phyloP scores from a whole-genome alignment of 805 yeast genomes.

The Suhomyces canberraensis region DNA sequence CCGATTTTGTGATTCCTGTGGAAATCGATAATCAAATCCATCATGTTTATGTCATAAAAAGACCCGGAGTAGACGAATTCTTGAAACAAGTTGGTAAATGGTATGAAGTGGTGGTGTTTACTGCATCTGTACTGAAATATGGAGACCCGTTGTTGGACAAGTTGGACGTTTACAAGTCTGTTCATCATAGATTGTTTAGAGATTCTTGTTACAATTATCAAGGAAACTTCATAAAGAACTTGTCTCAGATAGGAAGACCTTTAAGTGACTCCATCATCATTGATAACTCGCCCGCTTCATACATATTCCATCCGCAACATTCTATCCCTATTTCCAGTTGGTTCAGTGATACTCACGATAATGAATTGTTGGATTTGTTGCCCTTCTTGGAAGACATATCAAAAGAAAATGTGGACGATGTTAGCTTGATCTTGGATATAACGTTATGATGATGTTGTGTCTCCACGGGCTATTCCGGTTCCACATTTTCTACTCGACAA shows the following conservation, averaged over 20 bases:
- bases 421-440: slow-evolving; percentile 80
- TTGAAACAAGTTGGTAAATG: slow-evolving; percentile 76
- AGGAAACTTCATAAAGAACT: slow-evolving; percentile 91
- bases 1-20: slow-evolving; percentile 96
- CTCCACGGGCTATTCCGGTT: no score
- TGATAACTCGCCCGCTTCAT: slow-evolving; percentile 98
- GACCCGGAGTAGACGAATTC: slow-evolving; percentile 98
- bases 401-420: slow-evolving; percentile 70
- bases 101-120: slow-evolving; percentile 93
- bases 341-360: slow-evolving; percentile 98
- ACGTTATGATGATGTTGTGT: slow-evolving; percentile 35
- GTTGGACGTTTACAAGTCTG: slow-evolving; percentile 67
- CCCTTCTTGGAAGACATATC: slow-evolving; percentile 89
- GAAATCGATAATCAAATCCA: slow-evolving; percentile 91
- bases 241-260: slow-evolving; percentile 93
- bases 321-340: slow-evolving; percentile 96
- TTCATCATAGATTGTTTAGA: slow-evolving; percentile 90
- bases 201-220: slow-evolving; percentile 93
- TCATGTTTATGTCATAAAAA: slow-evolving; percentile 91
- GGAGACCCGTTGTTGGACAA: slow-evolving; percentile 94
- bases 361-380: slow-evolving; percentile 85
- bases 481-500: no score
- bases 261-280: slow-evolving; percentile 79
- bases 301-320: slow-evolving; percentile 95
- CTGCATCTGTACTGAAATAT: slow-evolving; percentile 92